These are phyloP conservation scores for Pezicula rhizophila DNA, from an alignment of 2,329 filamentous ascomycete species.

Conservation along the genomic window DNA sequence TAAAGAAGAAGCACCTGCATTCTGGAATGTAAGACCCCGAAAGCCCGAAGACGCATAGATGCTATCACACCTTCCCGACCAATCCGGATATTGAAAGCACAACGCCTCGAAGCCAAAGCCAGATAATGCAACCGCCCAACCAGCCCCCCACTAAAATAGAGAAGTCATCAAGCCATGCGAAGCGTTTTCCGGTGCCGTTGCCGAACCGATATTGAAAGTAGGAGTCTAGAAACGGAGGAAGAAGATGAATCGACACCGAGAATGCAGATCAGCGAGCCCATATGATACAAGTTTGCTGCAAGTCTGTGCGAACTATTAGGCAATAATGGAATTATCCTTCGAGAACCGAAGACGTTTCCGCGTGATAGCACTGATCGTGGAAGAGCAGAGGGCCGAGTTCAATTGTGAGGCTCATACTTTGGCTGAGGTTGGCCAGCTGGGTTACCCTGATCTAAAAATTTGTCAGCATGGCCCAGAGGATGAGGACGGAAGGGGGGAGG, in stretches of 20 bases:
- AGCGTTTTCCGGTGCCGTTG: conserved; percentile 22
- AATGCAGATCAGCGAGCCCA: conserved; percentile 26
- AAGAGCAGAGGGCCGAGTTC: conserved; percentile 3
- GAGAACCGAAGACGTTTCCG: conserved; percentile 8
- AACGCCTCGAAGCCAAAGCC: conserved; percentile 15
- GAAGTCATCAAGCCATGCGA: conserved; percentile 26
- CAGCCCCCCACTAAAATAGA: conserved; percentile 13
- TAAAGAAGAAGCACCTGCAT: conserved; percentile 1
- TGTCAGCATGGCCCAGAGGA: conserved; percentile 17
- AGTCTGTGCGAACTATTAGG: conserved; percentile 17
- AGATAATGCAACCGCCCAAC: conserved; percentile 20
- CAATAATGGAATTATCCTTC: conserved; percentile 13
- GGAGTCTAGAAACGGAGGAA: conserved; percentile 22
- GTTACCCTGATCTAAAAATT: conserved; percentile 23
- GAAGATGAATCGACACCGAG: conserved; percentile 20
- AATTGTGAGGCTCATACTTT: conserved; percentile 29
- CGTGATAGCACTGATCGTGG: conserved; percentile 4
- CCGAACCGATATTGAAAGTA: conserved; percentile 18
- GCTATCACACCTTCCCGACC: conserved; percentile 8
- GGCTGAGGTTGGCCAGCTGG: conserved; percentile 13
- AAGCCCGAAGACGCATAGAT: conserved; percentile 7
- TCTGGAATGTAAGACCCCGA: not conserved
- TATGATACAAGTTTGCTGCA: conserved; percentile 28
- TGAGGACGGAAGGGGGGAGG: conserved; percentile 21
- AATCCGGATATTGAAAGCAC: conserved; percentile 3